Base-by-base conservation (phyloP, 106 monocot genomes). In the Gastrodia elata region DNA sequence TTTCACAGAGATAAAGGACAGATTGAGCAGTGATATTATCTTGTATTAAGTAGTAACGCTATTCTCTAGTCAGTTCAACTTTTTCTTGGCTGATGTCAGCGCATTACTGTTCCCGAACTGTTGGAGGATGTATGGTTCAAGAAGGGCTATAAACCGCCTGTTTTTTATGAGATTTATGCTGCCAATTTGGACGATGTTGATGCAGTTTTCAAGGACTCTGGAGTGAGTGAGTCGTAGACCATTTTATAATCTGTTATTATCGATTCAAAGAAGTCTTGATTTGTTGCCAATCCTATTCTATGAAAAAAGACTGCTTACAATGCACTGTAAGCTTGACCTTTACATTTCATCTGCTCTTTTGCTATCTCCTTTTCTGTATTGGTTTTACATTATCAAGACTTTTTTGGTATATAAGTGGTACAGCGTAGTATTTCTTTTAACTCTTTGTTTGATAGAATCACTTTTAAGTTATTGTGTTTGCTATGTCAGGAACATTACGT, bases 111-210 rank as follows among this genome's bases (percentile, higher is more conserved):
- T 34, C 34, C 81, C 68, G 86, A 86, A 40, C 77, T 89, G 40
- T 64, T 89, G 83, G 86, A 77, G 74, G 82, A 89, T 80, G 80
- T 71, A 73, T 89, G 89, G 89, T 89, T 89, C 79, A 89, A 77
- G 75, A 86, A 83, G 82, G 77, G 81, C 25, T 89, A 86, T 43
- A 86, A 84, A 30, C 77, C 79, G 2, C 76, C 89, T 28, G 78
- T 78, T 25, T 89, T 89, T 80, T 68, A 89, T 11, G 86, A 86
- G 77, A 78, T 82, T 25, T 86, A 68, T 77, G 86, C 77, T 20
- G 57, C 79, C 38, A 88, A 71, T 75, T 68, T 88, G 70, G 84
- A 84, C 80, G 88, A 89, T 48, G 59, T 89, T 9, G 81, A 84
- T 77, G 81, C 84, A 16, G 89, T 72, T 49, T 88, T 85, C 77